These are phyloP conservation scores for Nicotiana noctiflora DNA, from an alignment of 257 asterid species.

Conservation along the genomic window DNA sequence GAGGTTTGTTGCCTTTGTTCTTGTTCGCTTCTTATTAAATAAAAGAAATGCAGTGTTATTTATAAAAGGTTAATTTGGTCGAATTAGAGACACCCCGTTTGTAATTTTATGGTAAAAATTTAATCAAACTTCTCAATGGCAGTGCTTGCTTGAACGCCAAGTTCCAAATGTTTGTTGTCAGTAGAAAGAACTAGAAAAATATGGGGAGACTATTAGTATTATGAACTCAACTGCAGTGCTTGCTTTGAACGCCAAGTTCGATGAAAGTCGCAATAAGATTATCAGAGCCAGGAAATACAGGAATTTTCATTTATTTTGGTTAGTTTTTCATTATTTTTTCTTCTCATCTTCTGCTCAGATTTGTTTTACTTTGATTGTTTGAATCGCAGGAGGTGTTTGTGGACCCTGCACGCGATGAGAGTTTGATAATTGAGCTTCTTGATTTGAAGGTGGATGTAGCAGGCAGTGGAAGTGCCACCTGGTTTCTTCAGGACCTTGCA, in stretches of 20 bases:
- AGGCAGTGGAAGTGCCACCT: conserved; percentile 75
- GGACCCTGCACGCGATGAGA: conserved; percentile 83
- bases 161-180: too few relatives aligned
- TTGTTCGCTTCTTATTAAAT: too few relatives aligned
- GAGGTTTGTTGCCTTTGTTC: neutral
- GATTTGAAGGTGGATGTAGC: conserved; percentile 74
- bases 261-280: too few relatives aligned
- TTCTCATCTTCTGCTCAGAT: neutral
- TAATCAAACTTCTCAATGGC: neutral
- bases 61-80: neutral
- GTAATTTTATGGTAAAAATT: neutral
- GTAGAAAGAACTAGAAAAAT: neutral
- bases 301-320: neutral
- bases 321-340: neutral
- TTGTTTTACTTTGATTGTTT: conserved; percentile 4
- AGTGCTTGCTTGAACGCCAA: too few relatives aligned
- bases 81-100: neutral
- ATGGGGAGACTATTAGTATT: too few relatives aligned
- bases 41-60: too few relatives aligned
- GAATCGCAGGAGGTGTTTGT: conserved; percentile 63
- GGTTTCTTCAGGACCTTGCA: conserved; percentile 96
- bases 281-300: too few relatives aligned
- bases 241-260: too few relatives aligned
- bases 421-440: conserved; percentile 78
- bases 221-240: too few relatives aligned